Conservation (phyloP, 164 flowering plant species). For the Vitis riparia region DNA sequence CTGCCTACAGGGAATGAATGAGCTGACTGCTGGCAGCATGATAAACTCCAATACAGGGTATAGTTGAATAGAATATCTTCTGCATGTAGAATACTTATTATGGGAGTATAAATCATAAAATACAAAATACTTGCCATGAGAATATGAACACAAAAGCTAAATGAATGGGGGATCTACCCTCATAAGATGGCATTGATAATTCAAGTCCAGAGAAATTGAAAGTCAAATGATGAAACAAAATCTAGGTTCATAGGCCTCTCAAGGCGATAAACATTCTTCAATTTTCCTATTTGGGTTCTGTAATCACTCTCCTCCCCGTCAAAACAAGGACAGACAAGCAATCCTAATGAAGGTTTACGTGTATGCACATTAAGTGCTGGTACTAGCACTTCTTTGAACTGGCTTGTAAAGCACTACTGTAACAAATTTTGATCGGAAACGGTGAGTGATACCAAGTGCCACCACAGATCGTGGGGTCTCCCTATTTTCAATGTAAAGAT, state of each 20-base stretch:
- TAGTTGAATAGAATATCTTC: too few relatives aligned
- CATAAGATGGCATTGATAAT: too few relatives aligned
- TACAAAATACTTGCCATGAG: too few relatives aligned
- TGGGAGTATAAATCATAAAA: too few relatives aligned
- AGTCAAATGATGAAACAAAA: too few relatives aligned
- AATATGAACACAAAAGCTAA: too few relatives aligned
- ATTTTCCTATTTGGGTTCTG: neutral
- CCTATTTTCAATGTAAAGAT: conserved; percentile 87
- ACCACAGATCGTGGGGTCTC: conserved; percentile 70
- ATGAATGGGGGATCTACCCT: too few relatives aligned
- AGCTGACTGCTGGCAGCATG: too few relatives aligned
- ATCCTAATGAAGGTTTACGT: neutral
- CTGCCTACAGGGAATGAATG: too few relatives aligned
- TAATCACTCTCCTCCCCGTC: neutral
- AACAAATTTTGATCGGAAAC: conserved; percentile 76
- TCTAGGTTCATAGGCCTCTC: neutral
- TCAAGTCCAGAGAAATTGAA: too few relatives aligned
- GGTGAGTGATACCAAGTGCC: conserved; percentile 88
- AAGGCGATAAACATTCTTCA: neutral
- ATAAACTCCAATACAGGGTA: too few relatives aligned
- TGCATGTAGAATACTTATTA: too few relatives aligned
- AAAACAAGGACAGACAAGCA: neutral
- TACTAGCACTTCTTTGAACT: conserved; percentile 64
- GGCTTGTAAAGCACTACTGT: conserved; percentile 89
- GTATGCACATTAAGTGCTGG: conserved; percentile 16